phyloP scores from a whole-genome alignment of 164 flowering plant species.

The Macadamia tetraphylla region DNA sequence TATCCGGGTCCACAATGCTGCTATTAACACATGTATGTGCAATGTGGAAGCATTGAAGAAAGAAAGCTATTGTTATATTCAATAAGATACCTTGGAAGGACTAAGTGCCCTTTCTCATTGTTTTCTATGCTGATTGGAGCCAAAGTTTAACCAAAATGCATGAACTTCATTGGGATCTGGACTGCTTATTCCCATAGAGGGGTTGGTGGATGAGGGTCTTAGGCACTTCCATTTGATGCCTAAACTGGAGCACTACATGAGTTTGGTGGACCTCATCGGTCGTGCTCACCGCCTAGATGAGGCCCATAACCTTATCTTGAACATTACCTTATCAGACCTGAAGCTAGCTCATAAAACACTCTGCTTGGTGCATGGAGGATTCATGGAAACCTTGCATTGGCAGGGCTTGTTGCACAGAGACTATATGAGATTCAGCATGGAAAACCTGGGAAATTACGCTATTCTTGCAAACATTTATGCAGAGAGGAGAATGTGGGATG shows the following conservation, averaged over 20 bases:
- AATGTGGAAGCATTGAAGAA: conserved; percentile 9
- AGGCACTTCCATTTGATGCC: conserved; percentile 12
- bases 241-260: conserved; percentile 15
- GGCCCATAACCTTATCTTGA: conserved; percentile 13
- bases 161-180: conserved; percentile 13
- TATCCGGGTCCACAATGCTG: conserved; percentile 8
- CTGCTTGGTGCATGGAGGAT: conserved; percentile 21
- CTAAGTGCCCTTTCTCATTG: conserved; percentile 10
- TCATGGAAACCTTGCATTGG: conserved; percentile 19
- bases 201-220: conserved; percentile 18
- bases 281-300: conserved; percentile 17
- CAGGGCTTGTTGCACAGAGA: conserved; percentile 12
- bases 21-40: conserved; percentile 15
- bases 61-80: conserved; percentile 6
- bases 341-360: conserved; percentile 15
- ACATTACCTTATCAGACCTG: conserved; percentile 10
- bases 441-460: conserved; percentile 14
- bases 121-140: conserved; percentile 12
- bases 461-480: conserved; percentile 18
- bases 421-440: conserved; percentile 18
- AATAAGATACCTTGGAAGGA: conserved; percentile 11
- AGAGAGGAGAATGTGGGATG: conserved; percentile 18
- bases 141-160: conserved; percentile 14
- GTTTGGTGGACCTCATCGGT: conserved; percentile 21
- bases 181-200: conserved; percentile 18